A percentile compares a stretch with the other conserved stretches of the same genome.
Conservation (phyloP, 345 rosid genomes). For the Populus nigra region DNA sequence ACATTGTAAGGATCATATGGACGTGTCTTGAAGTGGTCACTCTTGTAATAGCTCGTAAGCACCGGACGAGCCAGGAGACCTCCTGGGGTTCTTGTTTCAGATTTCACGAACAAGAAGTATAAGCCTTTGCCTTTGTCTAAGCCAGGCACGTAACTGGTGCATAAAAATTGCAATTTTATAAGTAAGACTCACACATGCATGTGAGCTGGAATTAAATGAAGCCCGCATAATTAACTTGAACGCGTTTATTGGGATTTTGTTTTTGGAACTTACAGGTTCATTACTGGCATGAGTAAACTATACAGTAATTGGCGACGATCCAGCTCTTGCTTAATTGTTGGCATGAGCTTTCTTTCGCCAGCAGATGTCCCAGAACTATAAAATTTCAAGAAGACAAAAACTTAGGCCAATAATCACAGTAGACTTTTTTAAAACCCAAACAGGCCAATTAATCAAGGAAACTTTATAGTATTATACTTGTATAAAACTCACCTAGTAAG, state of each 20-base stretch:
- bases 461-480: background rate
- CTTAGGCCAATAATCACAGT: background rate
- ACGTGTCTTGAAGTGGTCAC: conserved; percentile 39
- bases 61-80: conserved; percentile 47
- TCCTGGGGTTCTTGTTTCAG: conserved; percentile 40
- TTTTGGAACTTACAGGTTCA: conserved; percentile 74
- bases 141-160: conserved; percentile 73
- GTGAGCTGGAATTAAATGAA: conserved; percentile 13
- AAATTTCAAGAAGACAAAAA: background rate
- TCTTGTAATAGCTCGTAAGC: conserved; percentile 45
- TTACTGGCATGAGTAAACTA: conserved; percentile 96
- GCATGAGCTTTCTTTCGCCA: conserved; percentile 98
- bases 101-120: conserved; percentile 42
- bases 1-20: conserved; percentile 40
- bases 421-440: background rate
- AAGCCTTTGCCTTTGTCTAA: conserved; percentile 89
- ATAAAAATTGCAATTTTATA: conserved; percentile 4
- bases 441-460: background rate
- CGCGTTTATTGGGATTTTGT: background rate
- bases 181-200: background rate
- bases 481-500: conserved; percentile 58
- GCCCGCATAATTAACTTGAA: background rate
- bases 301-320: conserved; percentile 91
- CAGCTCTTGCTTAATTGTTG: conserved; percentile 84
- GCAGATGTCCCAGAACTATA: conserved; percentile 97